Evolutionary conservation across 192 early-diverging fungal species (phyloP).

Genomic region (Tieghemiomyces parasiticus): DNA sequence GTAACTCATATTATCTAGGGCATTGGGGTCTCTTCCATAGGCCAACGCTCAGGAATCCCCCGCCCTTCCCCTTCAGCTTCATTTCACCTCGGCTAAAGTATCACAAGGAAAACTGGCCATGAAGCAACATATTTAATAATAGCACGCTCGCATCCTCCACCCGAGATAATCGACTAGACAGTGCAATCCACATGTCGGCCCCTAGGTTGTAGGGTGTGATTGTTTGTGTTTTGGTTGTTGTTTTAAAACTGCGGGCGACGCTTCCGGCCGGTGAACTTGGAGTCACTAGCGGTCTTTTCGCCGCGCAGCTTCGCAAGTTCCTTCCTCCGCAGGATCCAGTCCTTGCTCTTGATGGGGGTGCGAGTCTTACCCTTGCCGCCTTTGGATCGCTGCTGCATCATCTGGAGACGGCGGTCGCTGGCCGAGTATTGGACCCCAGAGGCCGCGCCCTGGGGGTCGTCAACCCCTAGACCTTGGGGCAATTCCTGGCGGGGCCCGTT

Average conservation of each 20-base stretch:
- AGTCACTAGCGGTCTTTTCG: conserved; percentile 69
- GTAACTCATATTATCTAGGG: too few species aligned
- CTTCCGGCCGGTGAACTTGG: conserved; percentile 91
- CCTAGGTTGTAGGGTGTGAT: too few species aligned
- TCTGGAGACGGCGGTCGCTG: conserved; percentile 21
- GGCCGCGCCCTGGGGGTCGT: conserved; percentile 12
- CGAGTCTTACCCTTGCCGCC: conserved; percentile 28
- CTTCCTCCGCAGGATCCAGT: conserved; percentile 88
- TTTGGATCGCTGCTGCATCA: conserved; percentile 16
- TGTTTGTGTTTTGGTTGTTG: too few species aligned
- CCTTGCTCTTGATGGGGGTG: conserved; percentile 62
- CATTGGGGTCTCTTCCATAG: too few species aligned
- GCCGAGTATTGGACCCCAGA: background rate
- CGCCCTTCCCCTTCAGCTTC: too few species aligned
- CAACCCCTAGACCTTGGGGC: conserved; percentile 21
- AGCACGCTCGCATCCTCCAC: too few species aligned
- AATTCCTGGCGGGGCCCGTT: conserved; percentile 21
- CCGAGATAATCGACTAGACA: too few species aligned
- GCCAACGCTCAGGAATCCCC: too few species aligned
- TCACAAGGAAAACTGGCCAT: too few species aligned
- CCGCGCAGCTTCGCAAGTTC: conserved; percentile 65
- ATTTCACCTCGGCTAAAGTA: too few species aligned
- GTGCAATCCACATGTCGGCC: too few species aligned
- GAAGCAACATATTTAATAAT: too few species aligned
- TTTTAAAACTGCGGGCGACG: conserved; percentile 70